Conservation (phyloP, 225 moss, liverwort and hornwort genomes). For the Neckera pumila region DNA sequence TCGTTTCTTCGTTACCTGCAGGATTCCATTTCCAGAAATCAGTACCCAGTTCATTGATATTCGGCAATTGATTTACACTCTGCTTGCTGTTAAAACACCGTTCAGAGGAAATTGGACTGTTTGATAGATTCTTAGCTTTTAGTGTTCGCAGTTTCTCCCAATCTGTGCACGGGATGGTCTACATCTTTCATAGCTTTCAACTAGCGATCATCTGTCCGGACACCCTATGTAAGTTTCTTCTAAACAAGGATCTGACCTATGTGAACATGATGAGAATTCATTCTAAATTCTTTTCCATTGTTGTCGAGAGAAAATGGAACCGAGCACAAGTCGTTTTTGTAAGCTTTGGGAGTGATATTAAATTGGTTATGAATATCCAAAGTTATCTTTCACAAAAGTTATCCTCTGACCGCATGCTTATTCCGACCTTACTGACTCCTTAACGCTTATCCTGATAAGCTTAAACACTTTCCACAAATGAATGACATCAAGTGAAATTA, state of each 20-base stretch:
- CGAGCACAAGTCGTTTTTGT: neutral
- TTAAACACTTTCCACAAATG: too few species aligned
- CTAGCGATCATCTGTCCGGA: slow-evolving; percentile 18
- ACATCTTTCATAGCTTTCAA: slow-evolving; percentile 8
- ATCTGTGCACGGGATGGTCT: neutral
- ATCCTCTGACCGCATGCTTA: neutral
- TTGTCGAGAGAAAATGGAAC: neutral
- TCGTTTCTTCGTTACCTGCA: slow-evolving; percentile 32
- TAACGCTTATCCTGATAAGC: neutral
- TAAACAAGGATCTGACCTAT: neutral
- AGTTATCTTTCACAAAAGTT: neutral
- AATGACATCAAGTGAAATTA: neutral
- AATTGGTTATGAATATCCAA: neutral
- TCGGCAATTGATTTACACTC: neutral
- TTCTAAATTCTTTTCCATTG: neutral
- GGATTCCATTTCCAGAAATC: neutral
- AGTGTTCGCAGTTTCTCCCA: neutral
- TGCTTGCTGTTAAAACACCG: neutral
- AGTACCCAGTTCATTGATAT: neutral
- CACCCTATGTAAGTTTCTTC: neutral
- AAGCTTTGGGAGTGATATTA: neutral
- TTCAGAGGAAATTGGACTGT: neutral
- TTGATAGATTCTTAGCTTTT: neutral
- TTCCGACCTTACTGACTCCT: neutral
- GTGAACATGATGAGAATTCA: neutral